Conservation (phyloP, 768 basidiomycete species). For the Nidularia pulvinata region DNA sequence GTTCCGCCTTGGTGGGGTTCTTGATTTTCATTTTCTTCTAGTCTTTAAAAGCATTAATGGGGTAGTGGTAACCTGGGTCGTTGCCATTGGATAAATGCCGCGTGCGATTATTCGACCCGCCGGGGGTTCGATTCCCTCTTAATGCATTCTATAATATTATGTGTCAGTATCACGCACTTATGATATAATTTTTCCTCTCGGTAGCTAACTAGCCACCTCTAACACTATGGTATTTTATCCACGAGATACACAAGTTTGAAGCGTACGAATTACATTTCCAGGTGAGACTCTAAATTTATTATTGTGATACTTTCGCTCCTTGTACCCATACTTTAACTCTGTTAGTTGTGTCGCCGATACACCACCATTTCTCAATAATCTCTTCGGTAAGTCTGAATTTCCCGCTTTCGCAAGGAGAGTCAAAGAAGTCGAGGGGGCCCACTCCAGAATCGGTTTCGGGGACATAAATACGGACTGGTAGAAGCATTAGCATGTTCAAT, state of each 20-base stretch:
- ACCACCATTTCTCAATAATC: conserved; percentile 91
- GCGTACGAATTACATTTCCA: too few relatives aligned
- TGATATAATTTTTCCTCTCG: too few relatives aligned
- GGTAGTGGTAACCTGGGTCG: too few relatives aligned
- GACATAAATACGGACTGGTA: conserved; percentile 48
- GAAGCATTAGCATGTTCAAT: not conserved
- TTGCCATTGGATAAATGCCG: too few relatives aligned
- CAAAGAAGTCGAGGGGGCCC: conserved; percentile 76
- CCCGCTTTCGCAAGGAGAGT: conserved; percentile 20
- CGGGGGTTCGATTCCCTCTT: conserved; percentile 88
- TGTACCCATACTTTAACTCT: conserved; percentile 76
- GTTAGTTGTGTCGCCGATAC: conserved; percentile 72
- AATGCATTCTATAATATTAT: conserved; percentile 43
- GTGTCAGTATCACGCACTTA: too few relatives aligned
- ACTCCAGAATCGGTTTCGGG: conserved; percentile 35
- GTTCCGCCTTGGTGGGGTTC: too few relatives aligned
- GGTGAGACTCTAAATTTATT: not conserved
- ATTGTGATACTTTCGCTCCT: conserved; percentile 28
- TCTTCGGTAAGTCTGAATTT: conserved; percentile 37
- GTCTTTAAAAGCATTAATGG: too few relatives aligned
- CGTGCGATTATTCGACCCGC: conserved; percentile 55
- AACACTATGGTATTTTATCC: too few relatives aligned
- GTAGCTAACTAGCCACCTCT: too few relatives aligned
- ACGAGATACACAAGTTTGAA: too few relatives aligned
- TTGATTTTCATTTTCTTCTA: too few relatives aligned